Percentiles rank a stretch among this genome's conserved stretches.
Conservation (phyloP, 129 eudicot species). For the Artemisia tridentata region DNA sequence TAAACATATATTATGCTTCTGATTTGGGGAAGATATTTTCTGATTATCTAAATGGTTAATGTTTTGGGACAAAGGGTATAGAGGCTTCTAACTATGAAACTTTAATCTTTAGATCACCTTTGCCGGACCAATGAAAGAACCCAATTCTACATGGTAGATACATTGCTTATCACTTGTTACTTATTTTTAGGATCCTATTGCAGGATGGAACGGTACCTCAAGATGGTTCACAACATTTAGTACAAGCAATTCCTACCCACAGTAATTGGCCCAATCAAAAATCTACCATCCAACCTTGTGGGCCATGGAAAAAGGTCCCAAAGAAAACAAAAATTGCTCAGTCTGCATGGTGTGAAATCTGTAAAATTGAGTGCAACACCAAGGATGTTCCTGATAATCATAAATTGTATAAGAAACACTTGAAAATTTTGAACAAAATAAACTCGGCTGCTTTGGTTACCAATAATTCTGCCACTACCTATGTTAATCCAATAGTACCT, state of each 20-base stretch:
- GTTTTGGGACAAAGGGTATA: background rate
- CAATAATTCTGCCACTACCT: slow-evolving; percentile 15
- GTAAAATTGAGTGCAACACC: slow-evolving; percentile 56
- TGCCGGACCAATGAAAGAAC: too few species aligned
- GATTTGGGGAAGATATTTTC: background rate
- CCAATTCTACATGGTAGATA: too few species aligned
- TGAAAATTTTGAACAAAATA: slow-evolving; percentile 47
- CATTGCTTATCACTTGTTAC: too few species aligned
- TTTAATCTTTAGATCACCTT: too few species aligned
- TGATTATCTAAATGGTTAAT: background rate
- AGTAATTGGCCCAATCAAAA: slow-evolving; percentile 30
- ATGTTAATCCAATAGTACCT: slow-evolving; percentile 11
- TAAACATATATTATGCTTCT: slow-evolving; percentile 10
- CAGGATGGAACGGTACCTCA: slow-evolving; percentile 38
- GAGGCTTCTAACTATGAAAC: too few species aligned
- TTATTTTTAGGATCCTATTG: background rate
- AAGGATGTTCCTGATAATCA: slow-evolving; percentile 54
- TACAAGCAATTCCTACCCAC: slow-evolving; percentile 27
- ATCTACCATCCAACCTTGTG: slow-evolving; percentile 23
- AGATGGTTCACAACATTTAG: slow-evolving; percentile 36
- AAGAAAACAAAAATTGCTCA: slow-evolving; percentile 56
- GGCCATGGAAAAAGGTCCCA: slow-evolving; percentile 35
- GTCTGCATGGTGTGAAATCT: slow-evolving; percentile 71
- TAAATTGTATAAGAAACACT: slow-evolving; percentile 66
- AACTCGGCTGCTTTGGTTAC: slow-evolving; percentile 6